Evolutionary conservation across 1,284 basidiomycete genomes (phyloP), one percentile per base, ranked within the genome.

Genomic region (Agroathelia rolfsii): DNA sequence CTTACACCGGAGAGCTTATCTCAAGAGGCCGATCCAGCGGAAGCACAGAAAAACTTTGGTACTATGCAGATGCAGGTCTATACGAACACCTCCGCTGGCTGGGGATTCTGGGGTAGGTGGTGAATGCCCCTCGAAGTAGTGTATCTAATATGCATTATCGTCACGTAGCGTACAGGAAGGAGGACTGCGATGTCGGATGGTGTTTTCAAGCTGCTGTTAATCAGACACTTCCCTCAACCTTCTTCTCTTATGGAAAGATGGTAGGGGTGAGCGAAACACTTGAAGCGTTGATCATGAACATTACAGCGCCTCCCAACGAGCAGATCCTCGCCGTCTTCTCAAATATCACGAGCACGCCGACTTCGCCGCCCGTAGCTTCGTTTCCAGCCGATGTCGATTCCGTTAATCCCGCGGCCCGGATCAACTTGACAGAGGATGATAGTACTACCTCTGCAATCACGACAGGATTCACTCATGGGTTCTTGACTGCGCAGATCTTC

Each of bases 31-130:
- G 59, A 82, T 46, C 58, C 62, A 5, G 49, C 57, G n/a, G 49
- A 49, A 3, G 67, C 72, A 15, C 59, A 64, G 27, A 58, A 53
- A 30, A 53, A 65, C 3, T 85, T 82, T 47, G 83, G 82, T 48
- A 57, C 59, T 6, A 66, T 62, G 2, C 81, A 86, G 43, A 61
- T 72, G 56, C 61, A 70, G 16, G 63, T 69, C 1, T 88, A 83
- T 49, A 46, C 64, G 3, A 69, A 69, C 32, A 55, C 55, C 10
- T 69, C 76, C 3, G 68, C 76, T 0, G 81, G 84, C 0, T 84
- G 75, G 71, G 58, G 59, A 15, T 87, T 85, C 53, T 86, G 84
- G 83, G 68, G 76, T 75, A 53, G 48, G 73, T 55, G 6, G 21
- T 30, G 2, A 9, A 18, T 25, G 20, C 22, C n/a, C 24, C 9